These are phyloP conservation scores for Lasiodiplodia hormozganensis DNA, from an alignment of 2,329 filamentous ascomycete species.

Conservation along the genomic window DNA sequence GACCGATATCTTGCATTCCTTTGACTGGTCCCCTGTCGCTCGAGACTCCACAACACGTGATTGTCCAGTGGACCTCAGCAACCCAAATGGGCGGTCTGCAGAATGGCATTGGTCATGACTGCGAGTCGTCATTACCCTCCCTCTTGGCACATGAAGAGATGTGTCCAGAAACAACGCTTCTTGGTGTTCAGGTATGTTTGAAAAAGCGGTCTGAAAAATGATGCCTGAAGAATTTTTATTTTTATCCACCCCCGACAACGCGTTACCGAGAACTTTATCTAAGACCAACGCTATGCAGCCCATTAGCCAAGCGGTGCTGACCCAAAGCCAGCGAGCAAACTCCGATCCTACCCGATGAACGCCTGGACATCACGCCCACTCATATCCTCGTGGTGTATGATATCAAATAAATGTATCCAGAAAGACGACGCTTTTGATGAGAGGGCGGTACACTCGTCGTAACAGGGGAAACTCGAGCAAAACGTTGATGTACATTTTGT, in stretches of 20 bases:
- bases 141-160: neutral
- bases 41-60: slow-evolving; percentile 19
- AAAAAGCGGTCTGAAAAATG: slow-evolving; percentile 3
- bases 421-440: slow-evolving; percentile 28
- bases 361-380: slow-evolving; percentile 39
- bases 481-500: slow-evolving; percentile 22
- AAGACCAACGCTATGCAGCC: slow-evolving; percentile 29
- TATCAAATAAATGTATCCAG: slow-evolving; percentile 32
- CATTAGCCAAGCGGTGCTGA: slow-evolving; percentile 23
- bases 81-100: slow-evolving; percentile 17
- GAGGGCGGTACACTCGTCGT: slow-evolving; percentile 14
- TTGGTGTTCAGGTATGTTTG: neutral
- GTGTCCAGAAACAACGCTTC: neutral
- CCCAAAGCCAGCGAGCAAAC: slow-evolving; percentile 17
- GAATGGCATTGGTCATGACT: neutral
- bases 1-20: neutral
- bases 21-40: slow-evolving; percentile 5
- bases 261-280: slow-evolving; percentile 18
- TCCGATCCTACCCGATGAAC: slow-evolving; percentile 27
- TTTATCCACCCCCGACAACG: slow-evolving; percentile 17
- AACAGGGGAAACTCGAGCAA: neutral
- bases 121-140: neutral
- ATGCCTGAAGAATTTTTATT: slow-evolving; percentile 7
- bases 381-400: slow-evolving; percentile 41
- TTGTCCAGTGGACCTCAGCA: slow-evolving; percentile 1